Evolutionary conservation across 208 protist species (phyloP).

Genomic region (Crithidia bombi): DNA sequence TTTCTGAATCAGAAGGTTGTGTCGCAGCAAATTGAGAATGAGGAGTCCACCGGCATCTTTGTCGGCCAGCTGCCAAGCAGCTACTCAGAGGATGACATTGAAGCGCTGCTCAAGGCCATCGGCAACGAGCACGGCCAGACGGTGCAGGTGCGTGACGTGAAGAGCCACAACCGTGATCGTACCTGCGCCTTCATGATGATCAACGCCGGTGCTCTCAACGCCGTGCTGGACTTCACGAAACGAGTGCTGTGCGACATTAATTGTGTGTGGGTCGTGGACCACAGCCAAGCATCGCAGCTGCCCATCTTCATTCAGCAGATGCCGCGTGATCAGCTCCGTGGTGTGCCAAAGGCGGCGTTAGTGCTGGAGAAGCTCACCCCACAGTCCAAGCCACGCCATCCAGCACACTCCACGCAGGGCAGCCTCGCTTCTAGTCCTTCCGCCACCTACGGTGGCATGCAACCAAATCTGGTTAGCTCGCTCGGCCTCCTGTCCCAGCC

Average conservation of each 20-base stretch:
- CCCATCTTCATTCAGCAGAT: constrained; percentile 61
- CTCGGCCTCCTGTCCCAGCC: constrained; percentile 15
- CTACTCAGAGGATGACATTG: constrained; percentile 77
- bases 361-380: constrained; percentile 77
- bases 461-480: constrained; percentile 16
- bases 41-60: constrained; percentile 74
- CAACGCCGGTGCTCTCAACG: constrained; percentile 54
- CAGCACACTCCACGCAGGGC: constrained; percentile 1
- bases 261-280: constrained; percentile 74
- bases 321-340: constrained; percentile 63
- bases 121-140: constrained; percentile 48
- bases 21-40: constrained; percentile 37
- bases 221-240: constrained; percentile 71
- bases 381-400: constrained; percentile 32
- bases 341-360: constrained; percentile 80
- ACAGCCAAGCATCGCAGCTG: constrained; percentile 40
- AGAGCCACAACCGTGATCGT: constrained; percentile 79
- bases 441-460: constrained; percentile 3
- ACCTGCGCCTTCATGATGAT: constrained; percentile 88
- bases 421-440: background rate
- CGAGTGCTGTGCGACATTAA: constrained; percentile 81
- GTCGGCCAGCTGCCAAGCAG: constrained; percentile 80
- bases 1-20: constrained; percentile 47
- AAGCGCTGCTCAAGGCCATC: constrained; percentile 68
- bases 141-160: constrained; percentile 78